A percentile compares a stretch with the other conserved stretches of the same genome.
Conservation (phyloP, 2,329 filamentous ascomycete genomes). For the Ophiostoma montium region DNA sequence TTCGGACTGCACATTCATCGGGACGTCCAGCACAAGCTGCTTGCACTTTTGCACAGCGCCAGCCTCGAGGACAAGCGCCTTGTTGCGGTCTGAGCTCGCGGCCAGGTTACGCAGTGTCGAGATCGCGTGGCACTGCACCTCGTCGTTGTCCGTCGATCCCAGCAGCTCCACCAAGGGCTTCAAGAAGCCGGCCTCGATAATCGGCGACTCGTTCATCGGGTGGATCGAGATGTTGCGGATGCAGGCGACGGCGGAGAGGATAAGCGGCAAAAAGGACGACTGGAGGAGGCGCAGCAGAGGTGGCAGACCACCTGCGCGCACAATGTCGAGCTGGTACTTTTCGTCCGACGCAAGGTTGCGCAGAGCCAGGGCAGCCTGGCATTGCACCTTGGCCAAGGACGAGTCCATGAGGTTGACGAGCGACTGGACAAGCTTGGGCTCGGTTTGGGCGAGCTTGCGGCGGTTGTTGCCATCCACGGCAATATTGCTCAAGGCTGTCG, state of each 20-base stretch:
- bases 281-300: constrained; percentile 82
- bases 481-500: constrained; percentile 95
- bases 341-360: constrained; percentile 95
- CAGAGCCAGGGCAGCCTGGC: constrained; percentile 85
- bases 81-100: constrained; percentile 94
- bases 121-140: constrained; percentile 97
- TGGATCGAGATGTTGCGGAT: constrained; percentile 99
- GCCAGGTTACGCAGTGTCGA: constrained; percentile 91
- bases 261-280: constrained; percentile 88
- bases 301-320: constrained; percentile 70
- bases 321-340: constrained; percentile 96
- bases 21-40: constrained; percentile 83
- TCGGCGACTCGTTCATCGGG: constrained; percentile 91
- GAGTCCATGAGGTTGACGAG: constrained; percentile 96
- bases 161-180: constrained; percentile 87
- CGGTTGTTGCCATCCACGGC: constrained; percentile 87
- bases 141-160: constrained; percentile 91
- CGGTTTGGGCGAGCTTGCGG: constrained; percentile 78
- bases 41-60: constrained; percentile 98
- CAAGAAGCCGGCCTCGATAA: constrained; percentile 93
- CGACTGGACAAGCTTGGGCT: constrained; percentile 82
- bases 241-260: constrained; percentile 91
- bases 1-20: constrained; percentile 89
- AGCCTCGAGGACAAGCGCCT: constrained; percentile 90
- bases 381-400: constrained; percentile 92